A percentile compares a stretch with the other conserved stretches of the same genome.
These are phyloP conservation scores for Plenodomus lindquistii DNA, from an alignment of 2,329 filamentous ascomycete genomes.

Conservation along the genomic window DNA sequence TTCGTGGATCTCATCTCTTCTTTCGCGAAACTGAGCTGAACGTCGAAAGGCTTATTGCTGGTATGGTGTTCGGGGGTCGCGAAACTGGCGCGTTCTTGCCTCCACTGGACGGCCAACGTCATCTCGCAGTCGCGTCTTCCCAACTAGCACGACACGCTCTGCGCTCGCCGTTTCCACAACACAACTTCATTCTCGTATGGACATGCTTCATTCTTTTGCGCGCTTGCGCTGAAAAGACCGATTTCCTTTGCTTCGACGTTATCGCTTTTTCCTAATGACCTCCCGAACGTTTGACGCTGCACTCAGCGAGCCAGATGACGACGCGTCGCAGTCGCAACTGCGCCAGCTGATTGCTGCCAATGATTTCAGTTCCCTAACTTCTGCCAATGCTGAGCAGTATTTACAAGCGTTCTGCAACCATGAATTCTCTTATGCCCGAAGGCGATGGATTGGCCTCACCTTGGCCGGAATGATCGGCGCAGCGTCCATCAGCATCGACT, in stretches of 20 bases:
- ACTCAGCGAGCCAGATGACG: conserved; percentile 24
- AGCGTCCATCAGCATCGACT: conserved; percentile 17
- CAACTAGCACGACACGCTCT: neutral
- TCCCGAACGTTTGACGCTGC: conserved; percentile 21
- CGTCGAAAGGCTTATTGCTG: too few relatives aligned
- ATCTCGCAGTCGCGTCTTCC: conserved; percentile 13
- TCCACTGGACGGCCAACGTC: conserved; percentile 13
- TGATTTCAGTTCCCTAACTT: conserved; percentile 7
- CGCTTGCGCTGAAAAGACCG: conserved; percentile 7
- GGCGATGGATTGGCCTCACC: conserved; percentile 39
- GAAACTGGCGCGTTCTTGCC: conserved; percentile 18
- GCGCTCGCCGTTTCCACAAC: neutral
- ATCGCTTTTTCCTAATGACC: conserved; percentile 12
- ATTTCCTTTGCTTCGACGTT: neutral
- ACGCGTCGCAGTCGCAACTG: conserved; percentile 21
- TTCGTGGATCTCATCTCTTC: too few relatives aligned
- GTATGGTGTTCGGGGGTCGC: neutral
- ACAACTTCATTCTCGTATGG: neutral
- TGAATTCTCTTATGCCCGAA: conserved; percentile 13
- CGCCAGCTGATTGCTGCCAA: conserved; percentile 18
- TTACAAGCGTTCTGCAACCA: conserved; percentile 32
- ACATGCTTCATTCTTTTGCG: neutral
- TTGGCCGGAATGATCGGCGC: conserved; percentile 31
- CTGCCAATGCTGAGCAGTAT: conserved; percentile 24
- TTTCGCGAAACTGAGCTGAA: too few relatives aligned